Evolutionary conservation across 2,329 filamentous ascomycete species (phyloP).

Genomic region (Cordyceps javanica): DNA sequence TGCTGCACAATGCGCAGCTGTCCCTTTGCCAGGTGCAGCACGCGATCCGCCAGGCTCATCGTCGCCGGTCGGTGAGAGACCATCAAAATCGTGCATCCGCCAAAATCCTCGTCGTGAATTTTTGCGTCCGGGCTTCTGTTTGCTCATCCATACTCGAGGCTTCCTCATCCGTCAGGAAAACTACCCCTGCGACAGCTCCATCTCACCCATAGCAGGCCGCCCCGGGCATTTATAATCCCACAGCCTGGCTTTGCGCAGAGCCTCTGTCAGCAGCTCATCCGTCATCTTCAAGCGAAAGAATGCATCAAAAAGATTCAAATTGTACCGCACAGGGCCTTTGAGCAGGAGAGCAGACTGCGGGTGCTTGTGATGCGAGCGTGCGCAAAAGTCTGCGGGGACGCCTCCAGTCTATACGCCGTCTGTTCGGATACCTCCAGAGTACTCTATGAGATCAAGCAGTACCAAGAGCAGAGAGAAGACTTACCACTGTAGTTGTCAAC

Average conservation of each 20-base stretch:
- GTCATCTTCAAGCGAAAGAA: neutral
- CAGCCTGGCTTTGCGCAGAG: constrained; percentile 11
- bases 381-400: neutral
- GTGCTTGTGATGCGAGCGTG: constrained; percentile 22
- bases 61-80: constrained; percentile 11
- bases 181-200: constrained; percentile 14
- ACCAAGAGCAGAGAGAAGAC: neutral
- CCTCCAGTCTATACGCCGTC: neutral
- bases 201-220: constrained; percentile 10
- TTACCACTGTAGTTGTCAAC: too few species aligned
- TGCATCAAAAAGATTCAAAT: neutral
- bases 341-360: constrained; percentile 20
- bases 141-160: constrained; percentile 32
- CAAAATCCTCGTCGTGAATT: constrained; percentile 10
- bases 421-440: neutral
- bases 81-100: constrained; percentile 8
- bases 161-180: neutral
- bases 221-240: constrained; percentile 4
- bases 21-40: neutral
- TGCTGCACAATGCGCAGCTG: neutral
- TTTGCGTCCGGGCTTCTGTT: constrained; percentile 12
- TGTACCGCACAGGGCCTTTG: neutral
- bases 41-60: neutral
- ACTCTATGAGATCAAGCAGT: too few species aligned
- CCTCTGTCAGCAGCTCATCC: neutral